Base-by-base conservation (phyloP, 495 filamentous ascomycete species). In the Penicillium turbatum region DNA sequence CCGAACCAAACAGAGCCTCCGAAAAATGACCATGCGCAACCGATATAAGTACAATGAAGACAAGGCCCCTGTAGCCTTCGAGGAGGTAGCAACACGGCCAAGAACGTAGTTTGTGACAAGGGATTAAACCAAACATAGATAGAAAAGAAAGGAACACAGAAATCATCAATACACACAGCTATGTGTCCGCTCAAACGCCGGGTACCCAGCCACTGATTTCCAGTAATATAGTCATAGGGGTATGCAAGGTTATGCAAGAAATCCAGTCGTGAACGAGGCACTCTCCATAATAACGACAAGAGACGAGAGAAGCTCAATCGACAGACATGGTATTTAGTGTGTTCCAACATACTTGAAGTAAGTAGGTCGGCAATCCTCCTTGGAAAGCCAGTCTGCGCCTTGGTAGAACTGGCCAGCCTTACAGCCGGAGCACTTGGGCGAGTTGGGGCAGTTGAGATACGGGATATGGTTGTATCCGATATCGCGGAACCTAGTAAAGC, bases 391-490 rank as follows among this genome's bases (percentile, higher is more conserved):
- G 27, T 79, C 70, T 56, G 89, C 91, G 58, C 95, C 95, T 57
- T 93, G 90, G 40, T 88, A 96, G 60, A 96, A 87, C 30, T 86
- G 78, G 35, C 92, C 95, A 0, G 89, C 83, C 11, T 83, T 79
- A 67, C 95, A 99, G 57, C 91, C 90, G 53, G 80, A 85, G 67
- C 95, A 99, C 69, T 97, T 97, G 29, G 90, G 89, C 16, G 87
- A 92, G 71, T 93, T 96, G 50, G 95, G 95, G 69, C 95, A 99
- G 72, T 97, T 97, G 79, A 92, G 95, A 76, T 93, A 99, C 24
- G 95, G 95, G 42, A 97, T 95, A 63, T 99, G 95, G 61, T 95
- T 89, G 72, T 99, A 99, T 51, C 95, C 95, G 57, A 99, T 97
- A 69, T 99, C 95, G 35, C 92, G 89, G 85, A 99, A 99, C 92